Conservation (phyloP, 108 stramenopile genomes). For the Stephanodiscus triporus region DNA sequence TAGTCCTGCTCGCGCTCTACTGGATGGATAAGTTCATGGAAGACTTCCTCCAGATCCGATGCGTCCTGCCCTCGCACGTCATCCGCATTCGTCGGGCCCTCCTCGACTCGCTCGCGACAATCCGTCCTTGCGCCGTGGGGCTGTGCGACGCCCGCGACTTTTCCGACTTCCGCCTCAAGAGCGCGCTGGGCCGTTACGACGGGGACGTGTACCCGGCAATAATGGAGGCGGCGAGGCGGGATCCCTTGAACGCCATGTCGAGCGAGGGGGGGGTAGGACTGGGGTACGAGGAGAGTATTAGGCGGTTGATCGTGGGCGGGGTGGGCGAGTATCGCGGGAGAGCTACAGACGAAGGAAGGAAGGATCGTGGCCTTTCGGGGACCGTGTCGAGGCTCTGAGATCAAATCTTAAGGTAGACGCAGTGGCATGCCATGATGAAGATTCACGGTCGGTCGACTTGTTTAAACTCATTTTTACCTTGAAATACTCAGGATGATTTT, state of each 20-base stretch:
- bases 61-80: constrained; percentile 52
- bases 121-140: constrained; percentile 85
- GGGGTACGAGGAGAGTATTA: constrained; percentile 77
- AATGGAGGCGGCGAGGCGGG: constrained; percentile 74
- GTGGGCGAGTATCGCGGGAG: constrained; percentile 69
- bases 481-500: too few relatives aligned
- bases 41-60: constrained; percentile 84
- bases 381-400: constrained; percentile 46
- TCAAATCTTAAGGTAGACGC: too few relatives aligned
- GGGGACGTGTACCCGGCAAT: constrained; percentile 93
- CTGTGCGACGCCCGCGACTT: constrained; percentile 91
- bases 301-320: constrained; percentile 74
- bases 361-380: constrained; percentile 31
- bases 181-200: constrained; percentile 86
- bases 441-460: too few relatives aligned
- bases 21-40: constrained; percentile 89
- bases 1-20: constrained; percentile 79
- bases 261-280: constrained; percentile 60
- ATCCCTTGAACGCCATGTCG: constrained; percentile 76
- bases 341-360: background rate
- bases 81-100: constrained; percentile 59
- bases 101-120: constrained; percentile 50
- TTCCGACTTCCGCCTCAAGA: constrained; percentile 88
- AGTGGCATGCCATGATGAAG: too few relatives aligned
- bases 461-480: too few relatives aligned